Evolutionary conservation across 148 eudicot species (phyloP).

Genomic region (Silene conica): DNA sequence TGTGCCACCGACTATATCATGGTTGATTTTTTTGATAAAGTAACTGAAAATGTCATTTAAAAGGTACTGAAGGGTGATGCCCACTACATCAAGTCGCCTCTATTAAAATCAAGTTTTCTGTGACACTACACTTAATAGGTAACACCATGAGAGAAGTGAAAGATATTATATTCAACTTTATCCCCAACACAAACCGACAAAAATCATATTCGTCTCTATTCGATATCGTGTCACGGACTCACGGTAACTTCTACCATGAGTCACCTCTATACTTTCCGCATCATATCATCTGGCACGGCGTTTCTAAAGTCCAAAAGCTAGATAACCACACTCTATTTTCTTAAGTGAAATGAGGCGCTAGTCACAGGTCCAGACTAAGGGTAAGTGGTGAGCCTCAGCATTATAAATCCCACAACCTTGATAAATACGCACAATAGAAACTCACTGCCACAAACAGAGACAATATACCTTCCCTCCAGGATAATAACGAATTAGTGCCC

Average conservation of each 20-base stretch:
- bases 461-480: conserved; percentile 88
- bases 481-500: conserved; percentile 78
- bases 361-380: neutral
- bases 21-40: too few species aligned
- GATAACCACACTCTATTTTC: neutral
- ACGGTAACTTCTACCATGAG: neutral
- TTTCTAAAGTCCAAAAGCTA: conserved; percentile 1
- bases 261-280: neutral
- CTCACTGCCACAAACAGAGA: neutral
- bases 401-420: neutral
- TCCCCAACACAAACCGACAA: neutral
- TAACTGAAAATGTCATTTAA: too few species aligned
- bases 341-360: neutral
- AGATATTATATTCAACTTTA: neutral
- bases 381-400: neutral
- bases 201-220: neutral
- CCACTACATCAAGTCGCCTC: too few species aligned
- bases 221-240: neutral
- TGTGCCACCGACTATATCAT: too few species aligned
- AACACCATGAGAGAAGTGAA: neutral
- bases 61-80: too few species aligned
- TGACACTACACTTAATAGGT: neutral
- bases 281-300: neutral
- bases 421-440: conserved; percentile 4
- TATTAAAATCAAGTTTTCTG: neutral